Evolutionary conservation across 2,329 filamentous ascomycete genomes (phyloP), one percentile per base, ranked within the genome.

Genomic region (Diaporthe citri): DNA sequence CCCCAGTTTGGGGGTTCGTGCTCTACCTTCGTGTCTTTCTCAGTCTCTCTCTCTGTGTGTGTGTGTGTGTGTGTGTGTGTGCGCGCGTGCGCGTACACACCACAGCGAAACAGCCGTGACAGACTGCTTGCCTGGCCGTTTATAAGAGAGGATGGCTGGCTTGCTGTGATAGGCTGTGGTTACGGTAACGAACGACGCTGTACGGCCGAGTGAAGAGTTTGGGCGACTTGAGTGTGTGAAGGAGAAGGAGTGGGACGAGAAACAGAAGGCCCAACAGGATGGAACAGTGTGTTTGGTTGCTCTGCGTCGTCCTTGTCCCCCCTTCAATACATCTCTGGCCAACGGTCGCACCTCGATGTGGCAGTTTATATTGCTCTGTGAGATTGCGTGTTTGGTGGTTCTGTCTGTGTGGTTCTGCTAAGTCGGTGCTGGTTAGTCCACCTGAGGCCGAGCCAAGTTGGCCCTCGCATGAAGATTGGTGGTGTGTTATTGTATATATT

Each of bases 141-240:
- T n/a, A 34, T 17, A 9, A 48, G 20, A n/a, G 17, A 66, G 2
- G 20, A 5, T 22, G 20, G 10, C 25, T 22, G 39, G 25, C 8
- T 17, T 28, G 15, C 28, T 15, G 4, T 6, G 41, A 48, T n/a
- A 48, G 41, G 60, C 13, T 34, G 1, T 15, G 25, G 60, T 48
- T 9, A 31, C 13, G 25, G 25, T 31, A n/a, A 17, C 51, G 57
- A n/a, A 17, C 51, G 57, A n/a, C 10, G 62, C 28, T 39, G 46
- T 69, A 28, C 64, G 64, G 64, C 64, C 64, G 64, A 52, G 64
- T 66, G 60, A 9, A 9, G 60, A 62, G 36, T 28, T 28, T 31
- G 41, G 51, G n/a, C 25, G n/a, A 28, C 12, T 28, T 31, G 52
- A 8, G 25, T 17, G 25, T 55, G 25, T n/a, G n/a, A n/a, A n/a